phyloP scores from a whole-genome alignment of 345 rosid species.

The Schrenkiella parvula region DNA sequence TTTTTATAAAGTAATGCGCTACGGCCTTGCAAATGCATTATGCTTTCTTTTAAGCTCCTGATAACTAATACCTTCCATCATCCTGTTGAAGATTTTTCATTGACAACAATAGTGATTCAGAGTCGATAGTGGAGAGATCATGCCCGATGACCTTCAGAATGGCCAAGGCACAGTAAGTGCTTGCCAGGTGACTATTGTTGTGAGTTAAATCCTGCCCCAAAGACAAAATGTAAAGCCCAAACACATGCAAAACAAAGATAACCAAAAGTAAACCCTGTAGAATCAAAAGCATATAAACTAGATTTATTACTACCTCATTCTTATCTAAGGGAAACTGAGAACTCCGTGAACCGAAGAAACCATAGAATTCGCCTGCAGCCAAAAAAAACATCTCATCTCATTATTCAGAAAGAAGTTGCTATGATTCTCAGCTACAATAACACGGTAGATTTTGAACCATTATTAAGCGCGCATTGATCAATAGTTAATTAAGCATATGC shows the following conservation, averaged over 20 bases:
- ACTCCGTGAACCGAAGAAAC: slow-evolving; percentile 72
- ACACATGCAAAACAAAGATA: neutral
- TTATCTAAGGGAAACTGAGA: slow-evolving; percentile 57
- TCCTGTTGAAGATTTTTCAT: slow-evolving; percentile 82
- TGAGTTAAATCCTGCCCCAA: slow-evolving; percentile 42
- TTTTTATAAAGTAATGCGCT: neutral
- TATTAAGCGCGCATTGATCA: neutral
- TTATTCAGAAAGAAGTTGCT: neutral
- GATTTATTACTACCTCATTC: slow-evolving; percentile 45
- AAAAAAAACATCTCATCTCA: neutral
- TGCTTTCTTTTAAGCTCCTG: neutral
- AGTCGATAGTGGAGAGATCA: slow-evolving; percentile 48
- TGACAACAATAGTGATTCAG: slow-evolving; percentile 47
- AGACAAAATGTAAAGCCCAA: slow-evolving; percentile 5
- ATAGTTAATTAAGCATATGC: neutral
- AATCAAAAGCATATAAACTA: neutral
- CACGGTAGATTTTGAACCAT: neutral
- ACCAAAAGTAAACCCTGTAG: neutral
- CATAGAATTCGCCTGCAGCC: slow-evolving; percentile 73
- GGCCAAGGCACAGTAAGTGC: slow-evolving; percentile 80
- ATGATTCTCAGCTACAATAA: neutral
- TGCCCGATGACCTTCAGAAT: slow-evolving; percentile 64
- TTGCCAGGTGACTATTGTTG: slow-evolving; percentile 75
- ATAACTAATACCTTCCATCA: slow-evolving; percentile 69
- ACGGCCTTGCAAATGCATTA: neutral